These are phyloP conservation scores for Anthracocystis setariae DNA, from an alignment of 1,284 basidiomycete genomes.

Conservation along the genomic window DNA sequence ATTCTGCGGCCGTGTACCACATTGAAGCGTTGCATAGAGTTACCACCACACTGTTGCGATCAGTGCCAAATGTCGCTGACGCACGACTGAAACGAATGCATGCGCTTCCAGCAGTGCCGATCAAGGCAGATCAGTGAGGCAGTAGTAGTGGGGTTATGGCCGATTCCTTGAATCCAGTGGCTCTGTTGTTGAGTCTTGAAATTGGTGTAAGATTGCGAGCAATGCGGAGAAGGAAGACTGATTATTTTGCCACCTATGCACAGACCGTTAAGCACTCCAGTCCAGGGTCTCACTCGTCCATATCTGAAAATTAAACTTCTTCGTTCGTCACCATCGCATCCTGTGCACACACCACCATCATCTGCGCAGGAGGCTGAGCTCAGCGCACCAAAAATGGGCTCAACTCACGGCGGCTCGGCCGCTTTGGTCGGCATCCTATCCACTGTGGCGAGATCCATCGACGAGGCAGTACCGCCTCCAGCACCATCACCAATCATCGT, in stretches of 20 bases:
- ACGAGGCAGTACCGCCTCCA: slow-evolving; percentile 13
- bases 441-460: slow-evolving; percentile 6
- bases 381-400: slow-evolving; percentile 13
- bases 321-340: neutral
- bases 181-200: no score
- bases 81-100: no score
- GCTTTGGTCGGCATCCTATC: slow-evolving; percentile 13
- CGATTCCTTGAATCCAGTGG: no score
- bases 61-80: no score
- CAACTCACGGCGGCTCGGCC: slow-evolving; percentile 4
- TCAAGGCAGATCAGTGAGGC: no score
- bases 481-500: slow-evolving; percentile 27
- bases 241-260: slow-evolving; percentile 4
- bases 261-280: slow-evolving; percentile 9
- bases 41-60: no score
- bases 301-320: no score
- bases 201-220: no score
- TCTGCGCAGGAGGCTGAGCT: slow-evolving; percentile 1
- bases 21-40: no score
- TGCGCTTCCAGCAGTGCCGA: no score
- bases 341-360: neutral
- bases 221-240: neutral
- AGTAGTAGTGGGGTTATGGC: no score
- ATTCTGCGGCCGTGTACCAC: neutral
- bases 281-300: neutral